Evolutionary conservation across 768 basidiomycete genomes (phyloP).

Genomic region (Clavaria fumosa): DNA sequence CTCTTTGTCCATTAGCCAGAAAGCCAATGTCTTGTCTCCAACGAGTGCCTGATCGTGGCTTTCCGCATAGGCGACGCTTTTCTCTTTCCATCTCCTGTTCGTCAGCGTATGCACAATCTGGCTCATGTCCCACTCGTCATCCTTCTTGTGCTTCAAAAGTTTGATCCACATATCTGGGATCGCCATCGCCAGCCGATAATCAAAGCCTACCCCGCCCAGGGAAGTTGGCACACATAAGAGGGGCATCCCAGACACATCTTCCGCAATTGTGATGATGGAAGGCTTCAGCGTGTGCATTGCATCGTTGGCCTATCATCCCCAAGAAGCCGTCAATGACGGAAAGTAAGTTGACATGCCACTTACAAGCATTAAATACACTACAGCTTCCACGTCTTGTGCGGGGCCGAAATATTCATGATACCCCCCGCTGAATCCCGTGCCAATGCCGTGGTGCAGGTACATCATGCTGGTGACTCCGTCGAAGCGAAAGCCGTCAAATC

Average conservation of each 20-base stretch:
- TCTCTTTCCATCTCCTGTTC: constrained; percentile 81
- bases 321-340: neutral
- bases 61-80: constrained; percentile 86
- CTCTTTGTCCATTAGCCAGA: constrained; percentile 99
- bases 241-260: constrained; percentile 99
- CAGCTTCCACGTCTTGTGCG: constrained; percentile 70
- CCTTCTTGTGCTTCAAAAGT: constrained; percentile 79
- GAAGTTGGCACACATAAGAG: constrained; percentile 67
- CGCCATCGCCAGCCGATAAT: constrained; percentile 97
- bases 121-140: constrained; percentile 79
- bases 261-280: constrained; percentile 77
- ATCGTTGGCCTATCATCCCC: constrained; percentile 68
- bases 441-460: constrained; percentile 97
- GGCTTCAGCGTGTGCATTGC: constrained; percentile 75
- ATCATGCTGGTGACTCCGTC: constrained; percentile 99
- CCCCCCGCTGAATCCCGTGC: constrained; percentile 92
- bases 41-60: constrained; percentile 97
- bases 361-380: constrained; percentile 95
- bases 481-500: constrained; percentile 95
- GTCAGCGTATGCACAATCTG: constrained; percentile 81
- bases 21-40: constrained; percentile 96
- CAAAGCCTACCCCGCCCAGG: constrained; percentile 89
- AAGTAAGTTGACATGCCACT: constrained; percentile 18
- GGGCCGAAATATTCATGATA: constrained; percentile 97
- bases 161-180: constrained; percentile 99